Conservation (phyloP, 441 rosid species). For the Gossypium schwendimanii region DNA sequence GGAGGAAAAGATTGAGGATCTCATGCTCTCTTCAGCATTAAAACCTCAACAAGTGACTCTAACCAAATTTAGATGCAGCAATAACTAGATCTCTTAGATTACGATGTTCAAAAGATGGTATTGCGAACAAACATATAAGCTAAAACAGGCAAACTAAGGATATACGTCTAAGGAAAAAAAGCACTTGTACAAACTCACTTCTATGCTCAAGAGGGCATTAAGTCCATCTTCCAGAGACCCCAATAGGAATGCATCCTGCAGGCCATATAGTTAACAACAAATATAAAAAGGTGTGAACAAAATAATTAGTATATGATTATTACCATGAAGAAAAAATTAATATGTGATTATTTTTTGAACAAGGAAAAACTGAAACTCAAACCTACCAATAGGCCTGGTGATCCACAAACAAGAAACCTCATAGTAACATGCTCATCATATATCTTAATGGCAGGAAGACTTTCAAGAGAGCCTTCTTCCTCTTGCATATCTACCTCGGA, state of each 20-base stretch:
- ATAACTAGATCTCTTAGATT: not conserved
- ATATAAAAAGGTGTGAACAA: conserved; percentile 9
- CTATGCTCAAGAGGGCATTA: conserved; percentile 83
- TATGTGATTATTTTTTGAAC: conserved; percentile 7
- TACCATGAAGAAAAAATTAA: not conserved
- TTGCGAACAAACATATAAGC: conserved; percentile 12
- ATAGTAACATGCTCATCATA: conserved; percentile 82
- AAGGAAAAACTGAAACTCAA: conserved; percentile 17
- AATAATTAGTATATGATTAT: not conserved
- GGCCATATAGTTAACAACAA: conserved; percentile 17
- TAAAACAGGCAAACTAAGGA: not conserved
- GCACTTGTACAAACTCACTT: conserved; percentile 47
- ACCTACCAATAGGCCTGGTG: conserved; percentile 54
- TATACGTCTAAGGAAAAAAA: conserved; percentile 1
- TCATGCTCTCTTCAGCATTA: not conserved
- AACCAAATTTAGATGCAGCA: not conserved
- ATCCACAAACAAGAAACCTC: conserved; percentile 87
- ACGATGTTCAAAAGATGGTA: conserved; percentile 3
- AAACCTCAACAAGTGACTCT: not conserved
- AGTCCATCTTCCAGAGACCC: conserved; percentile 87
- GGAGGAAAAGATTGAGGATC: not conserved
- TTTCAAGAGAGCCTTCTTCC: conserved; percentile 64
- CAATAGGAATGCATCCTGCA: conserved; percentile 63
- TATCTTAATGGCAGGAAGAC: conserved; percentile 80
- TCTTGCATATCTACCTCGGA: conserved; percentile 64